A percentile compares a stretch with the other conserved stretches of the same genome.
Conservation (phyloP, 345 rosid genomes). For the Brassica nigra region DNA sequence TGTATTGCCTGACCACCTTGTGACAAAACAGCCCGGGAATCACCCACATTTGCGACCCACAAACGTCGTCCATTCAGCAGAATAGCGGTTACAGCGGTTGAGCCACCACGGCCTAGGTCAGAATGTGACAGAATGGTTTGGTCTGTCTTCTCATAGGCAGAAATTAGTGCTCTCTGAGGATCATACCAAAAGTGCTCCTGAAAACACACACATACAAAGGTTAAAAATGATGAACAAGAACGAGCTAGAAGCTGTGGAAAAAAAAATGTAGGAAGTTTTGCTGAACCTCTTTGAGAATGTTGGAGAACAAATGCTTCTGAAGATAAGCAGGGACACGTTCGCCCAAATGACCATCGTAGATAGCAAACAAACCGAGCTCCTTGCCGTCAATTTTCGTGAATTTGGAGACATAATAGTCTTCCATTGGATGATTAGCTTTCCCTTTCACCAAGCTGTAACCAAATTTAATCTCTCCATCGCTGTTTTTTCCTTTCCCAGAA, state of each 20-base stretch:
- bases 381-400: constrained; percentile 47
- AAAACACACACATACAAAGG: neutral
- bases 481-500: constrained; percentile 66
- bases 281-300: constrained; percentile 65
- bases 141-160: constrained; percentile 70
- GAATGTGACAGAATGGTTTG: constrained; percentile 62
- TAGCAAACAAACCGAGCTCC: constrained; percentile 72
- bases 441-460: constrained; percentile 71
- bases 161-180: constrained; percentile 45
- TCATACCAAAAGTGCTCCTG: constrained; percentile 64
- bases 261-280: neutral
- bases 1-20: constrained; percentile 60
- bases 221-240: neutral
- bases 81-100: constrained; percentile 80
- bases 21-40: constrained; percentile 70
- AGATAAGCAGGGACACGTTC: constrained; percentile 74
- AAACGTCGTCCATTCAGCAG: constrained; percentile 55
- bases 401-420: constrained; percentile 74
- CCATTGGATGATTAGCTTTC: constrained; percentile 82
- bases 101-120: constrained; percentile 73
- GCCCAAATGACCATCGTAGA: constrained; percentile 77
- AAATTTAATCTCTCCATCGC: constrained; percentile 50
- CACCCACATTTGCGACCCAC: constrained; percentile 76
- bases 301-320: constrained; percentile 62
- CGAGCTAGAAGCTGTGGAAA: neutral